Evolutionary conservation across 441 rosid species (phyloP).

Genomic region (Erysimum cheiri): DNA sequence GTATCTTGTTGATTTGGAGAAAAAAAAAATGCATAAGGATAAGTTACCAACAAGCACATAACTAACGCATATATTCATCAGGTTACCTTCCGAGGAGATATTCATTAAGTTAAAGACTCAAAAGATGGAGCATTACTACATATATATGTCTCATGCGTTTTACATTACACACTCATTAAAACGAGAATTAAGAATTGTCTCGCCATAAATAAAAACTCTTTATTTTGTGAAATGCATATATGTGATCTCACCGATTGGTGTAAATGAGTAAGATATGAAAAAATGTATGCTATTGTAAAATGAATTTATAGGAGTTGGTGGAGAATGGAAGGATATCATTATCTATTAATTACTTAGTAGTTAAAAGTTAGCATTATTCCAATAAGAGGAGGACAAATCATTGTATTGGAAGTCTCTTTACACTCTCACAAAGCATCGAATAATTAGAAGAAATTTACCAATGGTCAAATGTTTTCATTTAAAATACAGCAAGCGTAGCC

Average conservation of each 20-base stretch:
- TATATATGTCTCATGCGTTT: too few relatives aligned
- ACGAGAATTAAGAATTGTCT: neutral
- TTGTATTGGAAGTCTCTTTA: slow-evolving; percentile 42
- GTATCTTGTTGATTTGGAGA: too few relatives aligned
- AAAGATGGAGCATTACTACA: neutral
- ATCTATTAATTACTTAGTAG: slow-evolving; percentile 36
- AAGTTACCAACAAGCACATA: too few relatives aligned
- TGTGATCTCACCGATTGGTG: neutral
- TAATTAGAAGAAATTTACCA: slow-evolving; percentile 30
- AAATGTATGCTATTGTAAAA: neutral
- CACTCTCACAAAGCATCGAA: slow-evolving; percentile 41
- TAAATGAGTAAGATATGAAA: neutral
- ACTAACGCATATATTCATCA: too few relatives aligned
- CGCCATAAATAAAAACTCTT: neutral
- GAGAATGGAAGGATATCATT: slow-evolving; percentile 17
- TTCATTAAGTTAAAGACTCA: neutral
- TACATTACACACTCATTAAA: neutral
- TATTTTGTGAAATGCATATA: neutral
- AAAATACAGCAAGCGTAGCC: neutral
- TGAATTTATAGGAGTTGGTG: slow-evolving; percentile 8
- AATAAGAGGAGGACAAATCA: slow-evolving; percentile 28
- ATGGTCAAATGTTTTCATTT: slow-evolving; percentile 6
- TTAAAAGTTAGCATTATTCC: slow-evolving; percentile 25
- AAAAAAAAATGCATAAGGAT: too few relatives aligned
- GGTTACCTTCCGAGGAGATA: neutral